Base-by-base conservation (phyloP, 2,329 filamentous ascomycete genomes). In the Curvularia eragrostidis region DNA sequence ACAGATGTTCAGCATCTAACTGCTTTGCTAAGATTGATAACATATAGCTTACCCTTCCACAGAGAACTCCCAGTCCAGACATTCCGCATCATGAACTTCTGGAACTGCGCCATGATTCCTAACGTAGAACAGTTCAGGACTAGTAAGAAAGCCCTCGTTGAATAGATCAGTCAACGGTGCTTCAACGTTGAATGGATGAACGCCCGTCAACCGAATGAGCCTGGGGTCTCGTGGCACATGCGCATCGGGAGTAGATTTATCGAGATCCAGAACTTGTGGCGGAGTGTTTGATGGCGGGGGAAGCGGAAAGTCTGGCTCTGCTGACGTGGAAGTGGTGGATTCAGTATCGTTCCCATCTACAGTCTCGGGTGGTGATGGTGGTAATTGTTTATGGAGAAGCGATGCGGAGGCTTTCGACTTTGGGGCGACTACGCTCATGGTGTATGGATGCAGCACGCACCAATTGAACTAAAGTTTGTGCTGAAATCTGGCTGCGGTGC, bases 111-210 rank as follows among this genome's bases (percentile, higher is more conserved):
- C 93, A 80, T 97, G 93, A 70, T 97, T 97, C 34, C 93, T 83
- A 8, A 97, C 93, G 75, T 96, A 97, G 78, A 96, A 95, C 1
- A 97, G 81, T 67, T 96, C 90, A 12, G 92, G 90, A 38, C 89
- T 91, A 0, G 93, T 97, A 36, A 97, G 80, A 72, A 97, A 97
- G 0, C 93, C 92, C 79, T 87, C 82, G 56, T 94, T 84, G 76
- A 88, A 97, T 1, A 97, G 81, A 15, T 87, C 87, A 53, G 86
- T 91, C 8, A 97, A 79, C 0, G 93, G 93, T 9, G 93, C 85
- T 77, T 97, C 93, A 48, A 91, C 89, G 68, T 97, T 97, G 81
- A 96, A 96, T 1, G 93, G 93, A 75, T 97, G 93, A 5, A 91
- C 85, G 23, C 93, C 93, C 10, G 93, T 97, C 13, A 97, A 81